These are phyloP conservation scores for Schoenoplectus tabernaemontani DNA, from an alignment of 202 grass and related monocot species.

Conservation along the genomic window DNA sequence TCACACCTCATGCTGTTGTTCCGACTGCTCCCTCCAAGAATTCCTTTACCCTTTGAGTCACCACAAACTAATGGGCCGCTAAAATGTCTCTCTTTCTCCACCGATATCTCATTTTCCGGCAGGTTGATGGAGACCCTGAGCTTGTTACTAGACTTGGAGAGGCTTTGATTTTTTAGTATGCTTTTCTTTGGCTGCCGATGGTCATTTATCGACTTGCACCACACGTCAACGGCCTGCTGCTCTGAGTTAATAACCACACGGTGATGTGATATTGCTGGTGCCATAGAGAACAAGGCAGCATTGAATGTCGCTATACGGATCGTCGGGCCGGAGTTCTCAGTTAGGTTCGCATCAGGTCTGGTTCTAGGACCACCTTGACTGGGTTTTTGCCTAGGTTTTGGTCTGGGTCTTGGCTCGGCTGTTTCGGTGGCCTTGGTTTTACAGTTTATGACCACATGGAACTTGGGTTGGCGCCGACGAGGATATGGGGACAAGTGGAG, in stretches of 20 bases:
- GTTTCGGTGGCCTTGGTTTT: background rate
- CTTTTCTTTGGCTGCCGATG: constrained; percentile 43
- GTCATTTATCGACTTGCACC: constrained; percentile 17
- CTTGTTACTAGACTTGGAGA: constrained; percentile 53
- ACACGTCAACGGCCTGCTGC: constrained; percentile 15
- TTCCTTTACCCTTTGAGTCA: constrained; percentile 26
- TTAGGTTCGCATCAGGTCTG: background rate
- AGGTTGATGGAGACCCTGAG: constrained; percentile 91
- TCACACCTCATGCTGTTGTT: background rate
- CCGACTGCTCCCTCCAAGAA: background rate
- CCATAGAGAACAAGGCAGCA: constrained; percentile 97
- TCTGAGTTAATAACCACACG: background rate
- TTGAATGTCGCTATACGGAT: constrained; percentile 91
- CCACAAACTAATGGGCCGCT: background rate
- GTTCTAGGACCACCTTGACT: background rate
- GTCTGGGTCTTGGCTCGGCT: background rate
- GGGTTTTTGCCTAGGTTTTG: background rate
- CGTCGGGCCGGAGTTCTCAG: background rate
- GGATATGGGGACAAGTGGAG: background rate
- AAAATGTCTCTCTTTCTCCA: constrained; percentile 35
- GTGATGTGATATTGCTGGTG: constrained; percentile 22
- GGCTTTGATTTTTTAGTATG: constrained; percentile 78
- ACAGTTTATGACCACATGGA: constrained; percentile 9
- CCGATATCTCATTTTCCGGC: constrained; percentile 93
- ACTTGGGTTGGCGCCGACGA: background rate